Evolutionary conservation across 148 eudicot genomes (phyloP), one percentile per base, ranked within the genome.

Genomic region (Beta vulgaris): DNA sequence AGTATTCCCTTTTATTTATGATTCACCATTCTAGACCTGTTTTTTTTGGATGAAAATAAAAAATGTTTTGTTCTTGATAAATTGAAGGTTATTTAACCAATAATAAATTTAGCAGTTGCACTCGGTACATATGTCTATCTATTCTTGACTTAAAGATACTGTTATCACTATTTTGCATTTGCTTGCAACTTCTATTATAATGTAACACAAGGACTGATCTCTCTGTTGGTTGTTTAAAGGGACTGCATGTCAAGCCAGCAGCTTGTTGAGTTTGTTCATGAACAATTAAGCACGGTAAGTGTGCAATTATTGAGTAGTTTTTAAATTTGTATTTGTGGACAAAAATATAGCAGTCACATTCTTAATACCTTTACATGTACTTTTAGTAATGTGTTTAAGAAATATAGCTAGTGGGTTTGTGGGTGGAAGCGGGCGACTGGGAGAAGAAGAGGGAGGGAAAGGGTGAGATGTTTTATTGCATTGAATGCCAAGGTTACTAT

Each of bases 171-270:
- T 49, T 36, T 71, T 71, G 1, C 3, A 2, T 36, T 53, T 39
- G 46, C 35, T 72, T 43, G 10, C 66, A 58, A 39, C 2, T 55
- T 59, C 16, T 59, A 26, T 0, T 12, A 18, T 54, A 10, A 43
- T 34, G 9, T 54, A 29, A 39, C 11, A 1, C 16, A 2, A 53
- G 32, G 36, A 46, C 76, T 78, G 51, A 63, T 34, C 1, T 5
- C 18, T 43, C 31, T 77, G 58, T 59, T 74, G 32, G 26, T 82
- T 73, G 44, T 78, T 79, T 65, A 73, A 77, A 96, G 99, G 99
- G 99, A 96, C 82, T 96, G 99, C 88, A 88, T 96, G 99, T 84
- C 98, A 55, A 96, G 94, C 83, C 99, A 96, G 83, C 98, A 96
- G 75, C 90, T 96, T 23, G 99, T 96, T 36, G 98, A 96, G 76